Base-by-base conservation (phyloP, 495 filamentous ascomycete genomes). In the Lasiosphaeria hispida region DNA sequence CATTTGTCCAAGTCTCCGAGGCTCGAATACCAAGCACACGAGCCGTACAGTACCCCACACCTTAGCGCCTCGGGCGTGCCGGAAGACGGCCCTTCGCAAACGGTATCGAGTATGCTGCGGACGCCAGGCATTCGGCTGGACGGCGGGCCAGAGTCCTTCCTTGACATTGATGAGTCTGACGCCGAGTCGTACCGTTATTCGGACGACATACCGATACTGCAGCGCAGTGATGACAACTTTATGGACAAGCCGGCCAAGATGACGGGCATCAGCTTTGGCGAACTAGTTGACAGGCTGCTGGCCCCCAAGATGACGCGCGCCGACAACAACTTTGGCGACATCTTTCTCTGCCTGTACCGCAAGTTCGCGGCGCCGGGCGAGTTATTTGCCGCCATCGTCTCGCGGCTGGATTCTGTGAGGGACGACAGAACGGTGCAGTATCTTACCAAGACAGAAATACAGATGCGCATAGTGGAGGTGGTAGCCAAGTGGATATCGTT, bases 301-400 rank as follows among this genome's bases (percentile, higher is more conserved):
- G 80, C 86, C 0, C 82, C 87, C 54, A 88, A 89, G 37, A 87
- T 93, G 78, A 91, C 91, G 36, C 92, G 90, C 68, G 77, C 85
- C 6, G 94, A 97, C 69, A 78, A 80, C 15, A 96, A 95, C 68
- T 97, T 97, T 70, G 79, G 80, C 14, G 82, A 87, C 30, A 86
- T 92, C 8, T 97, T 97, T 65, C 76, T 97, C 15, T 95, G 92
- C 57, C 80, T 97, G n/a, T 97, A 96, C 68, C 88, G 94, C 51
- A 96, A 92, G 72, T 97, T 98, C 58, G 88, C 91, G 4, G 80
- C 93, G 4, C 94, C 94, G 0, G 77, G 79, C 11, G 80, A 86
- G 39, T 80, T 98, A 2, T 80, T 97, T 38, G 80, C 81, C 38
- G 83, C 87, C 13, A 85, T 97, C 59, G 74, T 92, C 23, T 73